These are phyloP conservation scores for Monotropa hypopitys DNA, from an alignment of 179 eudicot species.

Conservation along the genomic window DNA sequence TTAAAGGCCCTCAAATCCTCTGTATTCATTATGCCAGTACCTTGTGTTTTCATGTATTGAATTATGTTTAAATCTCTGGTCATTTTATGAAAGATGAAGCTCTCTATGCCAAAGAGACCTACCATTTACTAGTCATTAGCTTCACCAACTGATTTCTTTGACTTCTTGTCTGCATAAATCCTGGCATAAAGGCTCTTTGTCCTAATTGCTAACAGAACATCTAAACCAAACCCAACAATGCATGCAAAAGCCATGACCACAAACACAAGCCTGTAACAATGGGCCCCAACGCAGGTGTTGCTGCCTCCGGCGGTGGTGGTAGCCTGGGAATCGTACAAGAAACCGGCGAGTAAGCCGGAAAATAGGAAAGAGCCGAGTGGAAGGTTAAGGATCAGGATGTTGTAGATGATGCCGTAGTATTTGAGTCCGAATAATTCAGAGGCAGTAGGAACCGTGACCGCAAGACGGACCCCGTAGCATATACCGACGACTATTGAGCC, in stretches of 20 bases:
- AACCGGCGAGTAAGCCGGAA: slow-evolving; percentile 77
- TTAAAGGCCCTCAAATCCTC: no score
- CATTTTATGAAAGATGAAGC: no score
- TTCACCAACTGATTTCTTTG: slow-evolving; percentile 19
- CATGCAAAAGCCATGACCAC: slow-evolving; percentile 67
- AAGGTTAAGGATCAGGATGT: slow-evolving; percentile 64
- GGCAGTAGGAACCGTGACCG: slow-evolving; percentile 81
- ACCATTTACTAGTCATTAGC: background rate
- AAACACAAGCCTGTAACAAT: slow-evolving; percentile 74
- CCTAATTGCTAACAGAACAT: slow-evolving; percentile 41
- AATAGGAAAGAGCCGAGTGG: slow-evolving; percentile 91
- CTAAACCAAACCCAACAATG: slow-evolving; percentile 56
- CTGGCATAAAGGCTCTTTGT: slow-evolving; percentile 50
- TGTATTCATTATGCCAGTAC: no score
- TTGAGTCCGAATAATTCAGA: slow-evolving; percentile 89
- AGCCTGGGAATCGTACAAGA: slow-evolving; percentile 64
- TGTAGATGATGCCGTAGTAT: slow-evolving; percentile 81
- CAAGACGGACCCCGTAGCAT: slow-evolving; percentile 86
- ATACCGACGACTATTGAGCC: slow-evolving; percentile 75
- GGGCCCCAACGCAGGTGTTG: slow-evolving; percentile 64
- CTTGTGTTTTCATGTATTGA: no score
- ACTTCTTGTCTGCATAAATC: slow-evolving; percentile 39
- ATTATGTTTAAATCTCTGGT: no score
- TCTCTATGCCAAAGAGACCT: no score
- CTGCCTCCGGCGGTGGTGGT: slow-evolving; percentile 59